Percentiles rank a stretch among this genome's conserved stretches.
Evolutionary conservation across 75 land plant species (phyloP).

Genomic region (Chamaecyparis obtusa): DNA sequence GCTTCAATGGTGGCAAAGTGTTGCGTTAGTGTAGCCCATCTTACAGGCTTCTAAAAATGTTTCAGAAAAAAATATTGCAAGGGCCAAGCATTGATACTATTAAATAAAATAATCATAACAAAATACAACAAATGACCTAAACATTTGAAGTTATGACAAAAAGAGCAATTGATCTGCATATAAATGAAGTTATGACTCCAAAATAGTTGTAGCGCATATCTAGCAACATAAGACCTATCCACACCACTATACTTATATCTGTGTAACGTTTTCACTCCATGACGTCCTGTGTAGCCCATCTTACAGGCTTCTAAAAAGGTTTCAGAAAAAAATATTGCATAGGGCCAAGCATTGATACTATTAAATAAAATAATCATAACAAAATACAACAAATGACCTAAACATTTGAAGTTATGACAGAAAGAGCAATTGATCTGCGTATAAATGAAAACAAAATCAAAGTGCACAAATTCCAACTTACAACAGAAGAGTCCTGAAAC

Average conservation of each 20-base stretch:
- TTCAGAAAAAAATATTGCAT: background rate
- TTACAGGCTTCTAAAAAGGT: background rate
- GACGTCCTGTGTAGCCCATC: conserved; percentile 90
- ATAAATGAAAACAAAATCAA: too few species aligned
- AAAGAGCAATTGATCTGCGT: background rate
- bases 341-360: background rate
- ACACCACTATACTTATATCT: conserved; percentile 94
- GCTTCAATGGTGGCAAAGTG: too few species aligned
- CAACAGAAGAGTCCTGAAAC: too few species aligned
- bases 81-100: too few species aligned
- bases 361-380: background rate
- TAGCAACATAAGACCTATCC: conserved; percentile 83
- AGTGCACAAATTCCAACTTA: too few species aligned
- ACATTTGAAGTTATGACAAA: too few species aligned
- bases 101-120: too few species aligned
- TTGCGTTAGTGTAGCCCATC: conserved; percentile 51
- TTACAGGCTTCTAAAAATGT: background rate
- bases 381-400: background rate
- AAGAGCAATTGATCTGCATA: too few species aligned
- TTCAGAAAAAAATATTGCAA: background rate
- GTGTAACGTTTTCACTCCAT: conserved; percentile 79
- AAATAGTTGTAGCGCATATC: conserved; percentile 92
- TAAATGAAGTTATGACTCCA: too few species aligned
- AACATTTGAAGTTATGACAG: background rate
- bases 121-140: too few species aligned